Percentiles rank a stretch among this genome's conserved stretches.
Evolutionary conservation across 805 yeast genomes (phyloP).

Genomic region (Teunomyces panamensis): DNA sequence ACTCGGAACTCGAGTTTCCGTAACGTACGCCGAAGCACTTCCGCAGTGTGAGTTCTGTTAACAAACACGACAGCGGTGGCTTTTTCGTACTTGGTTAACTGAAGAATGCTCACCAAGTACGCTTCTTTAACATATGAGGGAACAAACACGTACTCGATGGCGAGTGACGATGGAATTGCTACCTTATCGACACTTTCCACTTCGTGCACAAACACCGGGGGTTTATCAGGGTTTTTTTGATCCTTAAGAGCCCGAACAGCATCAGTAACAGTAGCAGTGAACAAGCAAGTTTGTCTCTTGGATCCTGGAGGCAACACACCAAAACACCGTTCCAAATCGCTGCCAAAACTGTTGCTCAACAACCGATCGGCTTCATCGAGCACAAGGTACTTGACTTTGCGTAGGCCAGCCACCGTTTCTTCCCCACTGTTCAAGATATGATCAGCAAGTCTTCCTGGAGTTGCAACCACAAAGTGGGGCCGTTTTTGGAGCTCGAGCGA

Average conservation of each 20-base stretch:
- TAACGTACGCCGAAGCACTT: slow-evolving; percentile 74
- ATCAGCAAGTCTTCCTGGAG: slow-evolving; percentile 95
- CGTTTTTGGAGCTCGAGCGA: slow-evolving; percentile 73
- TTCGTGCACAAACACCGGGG: slow-evolving; percentile 67
- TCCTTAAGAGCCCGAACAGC: slow-evolving; percentile 80
- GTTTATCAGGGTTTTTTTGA: slow-evolving; percentile 51
- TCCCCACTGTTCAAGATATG: slow-evolving; percentile 86
- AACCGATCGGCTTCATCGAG: slow-evolving; percentile 95
- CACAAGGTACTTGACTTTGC: slow-evolving; percentile 76
- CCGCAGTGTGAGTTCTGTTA: slow-evolving; percentile 88
- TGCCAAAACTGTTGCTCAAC: slow-evolving; percentile 77
- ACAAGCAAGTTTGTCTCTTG: slow-evolving; percentile 80
- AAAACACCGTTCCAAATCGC: slow-evolving; percentile 73
- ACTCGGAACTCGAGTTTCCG: slow-evolving; percentile 73
- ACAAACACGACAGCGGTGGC: slow-evolving; percentile 84
- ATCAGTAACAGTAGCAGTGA: slow-evolving; percentile 95
- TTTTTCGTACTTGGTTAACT: slow-evolving; percentile 58
- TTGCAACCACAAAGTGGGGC: slow-evolving; percentile 95
- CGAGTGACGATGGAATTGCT: slow-evolving; percentile 74
- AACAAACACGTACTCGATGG: slow-evolving; percentile 64
- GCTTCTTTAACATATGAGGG: slow-evolving; percentile 93
- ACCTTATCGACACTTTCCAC: slow-evolving; percentile 70
- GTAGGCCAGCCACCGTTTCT: slow-evolving; percentile 77
- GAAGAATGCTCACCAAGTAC: slow-evolving; percentile 66
- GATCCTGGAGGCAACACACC: slow-evolving; percentile 65